Percentiles rank a stretch among this genome's conserved stretches.
Evolutionary conservation across 75 land plant species (phyloP).

Genomic region (Pinus taeda): DNA sequence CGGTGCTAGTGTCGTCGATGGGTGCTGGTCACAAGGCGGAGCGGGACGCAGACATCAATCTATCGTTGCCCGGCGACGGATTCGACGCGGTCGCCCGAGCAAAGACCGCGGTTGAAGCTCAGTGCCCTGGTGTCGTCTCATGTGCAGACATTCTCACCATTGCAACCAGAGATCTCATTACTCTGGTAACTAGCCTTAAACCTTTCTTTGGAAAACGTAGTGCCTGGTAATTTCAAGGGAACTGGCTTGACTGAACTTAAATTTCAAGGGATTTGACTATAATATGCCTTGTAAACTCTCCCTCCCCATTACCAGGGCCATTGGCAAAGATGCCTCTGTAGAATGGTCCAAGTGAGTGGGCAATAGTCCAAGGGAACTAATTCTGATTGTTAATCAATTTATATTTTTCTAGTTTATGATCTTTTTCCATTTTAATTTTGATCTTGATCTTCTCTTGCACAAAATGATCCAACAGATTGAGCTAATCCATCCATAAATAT

Average conservation of each 20-base stretch:
- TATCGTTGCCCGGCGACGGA: conserved; percentile 84
- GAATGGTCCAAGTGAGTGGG: too few relatives aligned
- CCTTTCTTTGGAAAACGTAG: neutral
- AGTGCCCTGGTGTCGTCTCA: conserved; percentile 81
- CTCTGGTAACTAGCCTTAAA: conserved; percentile 13
- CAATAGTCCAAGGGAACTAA: too few relatives aligned
- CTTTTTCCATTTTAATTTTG: too few relatives aligned
- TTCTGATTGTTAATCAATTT: too few relatives aligned
- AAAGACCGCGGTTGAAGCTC: conserved; percentile 67
- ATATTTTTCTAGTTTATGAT: too few relatives aligned
- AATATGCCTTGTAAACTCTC: too few relatives aligned
- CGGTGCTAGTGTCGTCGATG: conserved; percentile 62
- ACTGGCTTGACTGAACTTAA: neutral
- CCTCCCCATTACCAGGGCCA: too few relatives aligned
- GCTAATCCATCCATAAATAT: too few relatives aligned
- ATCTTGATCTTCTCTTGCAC: too few relatives aligned
- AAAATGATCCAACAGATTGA: too few relatives aligned
- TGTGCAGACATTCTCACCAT: conserved; percentile 83
- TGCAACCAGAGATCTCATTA: conserved; percentile 62
- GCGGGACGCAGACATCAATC: conserved; percentile 76
- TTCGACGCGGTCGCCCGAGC: conserved; percentile 77
- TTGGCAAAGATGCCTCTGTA: too few relatives aligned
- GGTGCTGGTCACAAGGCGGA: conserved; percentile 61
- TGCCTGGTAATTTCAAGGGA: neutral
- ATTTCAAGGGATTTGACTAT: neutral